Base-by-base conservation (phyloP, 2,329 filamentous ascomycete genomes). In the Teratosphaeria gauchensis region DNA sequence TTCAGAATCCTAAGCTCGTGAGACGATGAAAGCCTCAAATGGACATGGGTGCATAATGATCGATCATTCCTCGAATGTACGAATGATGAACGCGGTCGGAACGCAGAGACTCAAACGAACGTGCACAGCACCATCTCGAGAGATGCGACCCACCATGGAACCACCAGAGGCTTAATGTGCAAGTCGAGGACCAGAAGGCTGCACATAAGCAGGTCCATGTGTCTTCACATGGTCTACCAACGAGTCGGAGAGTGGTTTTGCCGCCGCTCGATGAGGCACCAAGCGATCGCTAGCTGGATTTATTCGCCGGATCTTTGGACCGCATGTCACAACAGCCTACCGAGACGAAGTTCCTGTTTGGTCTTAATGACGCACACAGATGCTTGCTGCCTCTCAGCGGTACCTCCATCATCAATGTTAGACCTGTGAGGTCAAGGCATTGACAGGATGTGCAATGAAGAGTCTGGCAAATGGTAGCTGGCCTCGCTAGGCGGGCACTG, bases 1-100 rank as follows among this genome's bases (percentile, higher is more conserved):
- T 65, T 11, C 53, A 35, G 19, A 65, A 66, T 58, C 62, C 64
- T 12, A 53, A 48, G 46, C 48, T 67, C 51, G 62, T 54, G 19
- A 58, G 55, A 48, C 46, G 30, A 51, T 64, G 42, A 48, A 48
- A 8, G 42, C 42, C 9, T 2, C n/a, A 35, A 35, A 35, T 19
- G 2, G 4, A 38, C 9, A 38, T 2, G 35, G 35, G 24, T 28
- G 24, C 24, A 42, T 16, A 11, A 42, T 42, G 35, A 14, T 42
- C 35, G 11, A 16, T 16, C 16, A 48, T 48, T 21, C 6, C 16
- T 19, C 42, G 42, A 48, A 48, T n/a, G n/a, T 6, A 48, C 19
- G 42, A 48, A n/a, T 21, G n/a, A 48, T n/a, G n/a, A 48, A 42
- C 14, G 14, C 4, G n/a, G 11, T n/a, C 35, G 35, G 12, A 11